Base-by-base conservation (phyloP, 2,329 filamentous ascomycete species). In the Aspergillus glaucus region DNA sequence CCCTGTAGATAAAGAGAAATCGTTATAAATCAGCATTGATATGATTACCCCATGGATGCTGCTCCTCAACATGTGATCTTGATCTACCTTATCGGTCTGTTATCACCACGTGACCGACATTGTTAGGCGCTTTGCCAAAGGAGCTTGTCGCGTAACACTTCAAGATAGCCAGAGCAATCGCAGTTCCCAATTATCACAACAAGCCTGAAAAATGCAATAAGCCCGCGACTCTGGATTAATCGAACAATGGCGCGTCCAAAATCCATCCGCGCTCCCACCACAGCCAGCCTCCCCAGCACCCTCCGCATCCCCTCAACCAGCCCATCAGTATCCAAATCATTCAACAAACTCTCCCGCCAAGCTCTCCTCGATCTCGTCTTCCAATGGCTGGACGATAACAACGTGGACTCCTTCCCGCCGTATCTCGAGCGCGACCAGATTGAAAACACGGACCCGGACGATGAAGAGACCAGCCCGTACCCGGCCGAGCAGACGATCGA, bases 331-430 rank as follows among this genome's bases (percentile, higher is more conserved):
- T 66, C 79, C 55, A 88, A 86, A 65, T 76, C 79, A 37, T 76
- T 95, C 44, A 78, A 75, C 51, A 84, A 84, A 47, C 77, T 94
- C 15, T 86, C 87, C 1, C 83, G 88, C 45, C 73, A 83, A 43
- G 82, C 86, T 0, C 78, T 95, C 19, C 71, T 93, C 22, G 80
- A 82, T 0, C 77, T 95, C 7, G 86, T 80, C 0, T 76, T 90
- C 19, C 79, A 86, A 70, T 95, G 89, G 89, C 81, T 94, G 3
- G 80, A 85, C 49, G 80, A 85, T 44, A 74, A 77, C 54, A 84
- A 86, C 54, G 73, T 82, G 37, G 68, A 77, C 4, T 72, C 79
- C 15, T 84, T 80, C 40, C 73, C 74, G 1, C 86, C 86, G 0
- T 82, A 77, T 62, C 77, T 86, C 42, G 75, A 62, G 53, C 66